Conservation (phyloP, 192 early-diverging fungal genomes). For the Entomortierella lignicola region DNA sequence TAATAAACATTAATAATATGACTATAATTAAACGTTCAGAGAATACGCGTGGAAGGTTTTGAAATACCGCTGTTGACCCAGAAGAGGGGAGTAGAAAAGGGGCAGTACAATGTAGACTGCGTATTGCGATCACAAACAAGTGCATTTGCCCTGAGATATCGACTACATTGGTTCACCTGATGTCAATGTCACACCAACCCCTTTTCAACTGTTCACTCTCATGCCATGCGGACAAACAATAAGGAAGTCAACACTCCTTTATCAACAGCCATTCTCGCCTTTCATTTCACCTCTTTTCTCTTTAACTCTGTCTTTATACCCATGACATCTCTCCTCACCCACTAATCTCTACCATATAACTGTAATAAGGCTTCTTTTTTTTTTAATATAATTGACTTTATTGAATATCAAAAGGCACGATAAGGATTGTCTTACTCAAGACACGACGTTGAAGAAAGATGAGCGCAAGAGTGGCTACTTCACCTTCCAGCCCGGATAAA, state of each 20-base stretch:
- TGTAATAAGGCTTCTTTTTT: no score
- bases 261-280: background rate
- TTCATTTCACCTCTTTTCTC: background rate
- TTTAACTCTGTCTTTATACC: no score
- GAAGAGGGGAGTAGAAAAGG: no score
- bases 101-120: no score
- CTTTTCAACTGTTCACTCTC: background rate
- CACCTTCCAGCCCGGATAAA: background rate
- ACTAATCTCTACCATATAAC: no score
- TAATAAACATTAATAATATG: background rate
- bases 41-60: no score
- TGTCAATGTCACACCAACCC: slow-evolving; percentile 1
- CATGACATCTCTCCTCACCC: background rate
- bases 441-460: background rate
- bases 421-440: no score
- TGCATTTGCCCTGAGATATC: background rate
- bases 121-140: no score
- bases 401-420: no score
- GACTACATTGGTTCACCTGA: background rate
- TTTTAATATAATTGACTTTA: no score
- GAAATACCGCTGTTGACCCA: no score
- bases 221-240: background rate
- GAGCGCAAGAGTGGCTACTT: slow-evolving; percentile 2
- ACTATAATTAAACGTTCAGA: background rate
- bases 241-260: background rate